Conservation (phyloP, 2,329 filamentous ascomycete genomes). For the Exophiala xenobiotica region DNA sequence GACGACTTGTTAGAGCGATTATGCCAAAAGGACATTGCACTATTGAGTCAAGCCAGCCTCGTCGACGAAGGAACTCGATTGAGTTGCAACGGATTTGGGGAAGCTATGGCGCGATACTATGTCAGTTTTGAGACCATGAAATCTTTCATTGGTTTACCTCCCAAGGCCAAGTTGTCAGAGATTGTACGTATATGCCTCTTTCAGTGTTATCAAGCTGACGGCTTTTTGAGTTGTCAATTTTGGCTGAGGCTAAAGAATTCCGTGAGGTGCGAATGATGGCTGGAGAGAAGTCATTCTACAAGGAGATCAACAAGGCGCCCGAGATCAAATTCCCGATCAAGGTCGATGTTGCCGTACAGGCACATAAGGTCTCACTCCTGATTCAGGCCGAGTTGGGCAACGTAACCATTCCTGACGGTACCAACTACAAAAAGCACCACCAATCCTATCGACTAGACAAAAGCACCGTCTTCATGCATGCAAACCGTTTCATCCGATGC, state of each 20-base stretch:
- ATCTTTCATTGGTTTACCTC: slow-evolving; percentile 61
- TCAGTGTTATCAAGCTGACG: not conserved
- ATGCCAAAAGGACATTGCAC: slow-evolving; percentile 65
- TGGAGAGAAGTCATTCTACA: slow-evolving; percentile 68
- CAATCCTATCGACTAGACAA: slow-evolving; percentile 54
- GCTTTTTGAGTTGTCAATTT: slow-evolving; percentile 57
- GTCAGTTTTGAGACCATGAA: slow-evolving; percentile 79
- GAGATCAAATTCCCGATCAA: slow-evolving; percentile 71
- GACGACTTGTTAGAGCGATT: slow-evolving; percentile 68
- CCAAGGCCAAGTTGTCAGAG: slow-evolving; percentile 61
- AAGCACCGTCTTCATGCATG: slow-evolving; percentile 63
- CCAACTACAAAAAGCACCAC: slow-evolving; percentile 54
- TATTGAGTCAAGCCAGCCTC: slow-evolving; percentile 62
- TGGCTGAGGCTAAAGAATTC: slow-evolving; percentile 72
- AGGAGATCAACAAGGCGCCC: slow-evolving; percentile 67
- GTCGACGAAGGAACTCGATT: slow-evolving; percentile 54
- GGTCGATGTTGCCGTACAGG: slow-evolving; percentile 61
- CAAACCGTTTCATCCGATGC: slow-evolving; percentile 70
- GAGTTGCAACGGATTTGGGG: slow-evolving; percentile 68
- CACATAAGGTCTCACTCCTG: slow-evolving; percentile 75
- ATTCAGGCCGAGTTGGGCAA: slow-evolving; percentile 73
- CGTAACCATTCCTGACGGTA: slow-evolving; percentile 61
- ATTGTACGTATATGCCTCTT: slow-evolving; percentile 56
- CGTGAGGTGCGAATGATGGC: slow-evolving; percentile 68
- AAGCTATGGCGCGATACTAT: slow-evolving; percentile 82